Evolutionary conservation across 495 filamentous ascomycete species (phyloP).

Genomic region (Podospora pseudopauciseta): DNA sequence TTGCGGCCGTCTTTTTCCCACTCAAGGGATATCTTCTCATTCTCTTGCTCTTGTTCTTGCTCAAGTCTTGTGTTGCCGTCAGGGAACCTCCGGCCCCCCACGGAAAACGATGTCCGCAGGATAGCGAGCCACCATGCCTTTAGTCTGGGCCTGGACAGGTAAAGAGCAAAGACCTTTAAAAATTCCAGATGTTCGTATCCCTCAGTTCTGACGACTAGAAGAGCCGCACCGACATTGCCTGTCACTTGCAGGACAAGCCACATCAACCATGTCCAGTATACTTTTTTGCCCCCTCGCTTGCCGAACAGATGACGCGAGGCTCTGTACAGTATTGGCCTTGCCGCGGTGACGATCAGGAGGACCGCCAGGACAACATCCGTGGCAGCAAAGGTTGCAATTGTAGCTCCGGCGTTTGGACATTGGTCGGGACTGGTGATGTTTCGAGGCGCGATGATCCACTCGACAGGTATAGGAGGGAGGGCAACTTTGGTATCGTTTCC

Average conservation of each 20-base stretch:
- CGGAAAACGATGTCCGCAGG: not conserved
- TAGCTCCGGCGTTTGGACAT: not conserved
- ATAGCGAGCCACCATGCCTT: not conserved
- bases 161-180: not conserved
- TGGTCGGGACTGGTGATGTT: conserved; percentile 6
- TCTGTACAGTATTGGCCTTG: not conserved
- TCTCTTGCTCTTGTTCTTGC: not conserved
- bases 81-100: not conserved
- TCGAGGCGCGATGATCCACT: conserved; percentile 8
- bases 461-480: not conserved
- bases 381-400: not conserved
- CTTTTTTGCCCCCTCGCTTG: not conserved
- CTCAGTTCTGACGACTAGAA: not conserved
- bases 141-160: not conserved
- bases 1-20: not conserved
- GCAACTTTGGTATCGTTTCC: not conserved
- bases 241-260: not conserved
- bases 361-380: not conserved
- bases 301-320: not conserved
- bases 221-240: not conserved
- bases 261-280: not conserved
- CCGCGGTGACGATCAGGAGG: not conserved
- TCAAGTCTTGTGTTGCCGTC: not conserved
- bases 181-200: not conserved
- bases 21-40: not conserved